Percentiles rank a stretch among this genome's conserved stretches.
phyloP scores from a whole-genome alignment of 1,139 yeast genomes.

The Taiozyma sp. region DNA sequence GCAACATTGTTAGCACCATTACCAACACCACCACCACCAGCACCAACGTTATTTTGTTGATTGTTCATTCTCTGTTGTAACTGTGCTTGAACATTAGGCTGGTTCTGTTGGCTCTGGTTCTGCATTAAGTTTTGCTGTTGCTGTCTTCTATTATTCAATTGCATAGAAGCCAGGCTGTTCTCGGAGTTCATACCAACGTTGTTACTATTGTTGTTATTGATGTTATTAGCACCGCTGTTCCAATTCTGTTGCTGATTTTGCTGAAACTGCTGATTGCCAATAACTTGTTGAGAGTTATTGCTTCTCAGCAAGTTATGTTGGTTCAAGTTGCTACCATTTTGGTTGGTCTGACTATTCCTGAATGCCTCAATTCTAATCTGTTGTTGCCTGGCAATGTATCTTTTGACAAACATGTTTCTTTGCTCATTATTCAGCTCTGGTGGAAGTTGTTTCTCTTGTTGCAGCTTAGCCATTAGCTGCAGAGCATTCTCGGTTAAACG shows the following conservation, averaged over 20 bases:
- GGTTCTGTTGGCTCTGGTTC: constrained; percentile 7
- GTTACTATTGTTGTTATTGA: background rate
- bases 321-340: constrained; percentile 18
- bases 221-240: constrained; percentile 9
- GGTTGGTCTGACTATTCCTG: constrained; percentile 14
- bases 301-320: constrained; percentile 2
- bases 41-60: constrained; percentile 5
- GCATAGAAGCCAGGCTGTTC: constrained; percentile 9
- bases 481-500: constrained; percentile 32
- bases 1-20: background rate
- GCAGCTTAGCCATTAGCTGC: constrained; percentile 32
- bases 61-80: constrained; percentile 10
- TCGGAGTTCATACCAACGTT: background rate
- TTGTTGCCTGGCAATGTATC: constrained; percentile 21
- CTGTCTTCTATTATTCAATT: constrained; percentile 16
- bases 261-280: constrained; percentile 17
- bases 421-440: constrained; percentile 18
- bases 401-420: constrained; percentile 18
- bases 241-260: constrained; percentile 19
- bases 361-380: constrained; percentile 13
- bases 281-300: constrained; percentile 13
- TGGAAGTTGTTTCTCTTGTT: constrained; percentile 31
- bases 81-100: constrained; percentile 1
- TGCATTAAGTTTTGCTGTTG: constrained; percentile 8
- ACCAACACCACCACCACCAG: background rate